phyloP scores from a whole-genome alignment of 164 flowering plant species.

The Nymphaea colorata region DNA sequence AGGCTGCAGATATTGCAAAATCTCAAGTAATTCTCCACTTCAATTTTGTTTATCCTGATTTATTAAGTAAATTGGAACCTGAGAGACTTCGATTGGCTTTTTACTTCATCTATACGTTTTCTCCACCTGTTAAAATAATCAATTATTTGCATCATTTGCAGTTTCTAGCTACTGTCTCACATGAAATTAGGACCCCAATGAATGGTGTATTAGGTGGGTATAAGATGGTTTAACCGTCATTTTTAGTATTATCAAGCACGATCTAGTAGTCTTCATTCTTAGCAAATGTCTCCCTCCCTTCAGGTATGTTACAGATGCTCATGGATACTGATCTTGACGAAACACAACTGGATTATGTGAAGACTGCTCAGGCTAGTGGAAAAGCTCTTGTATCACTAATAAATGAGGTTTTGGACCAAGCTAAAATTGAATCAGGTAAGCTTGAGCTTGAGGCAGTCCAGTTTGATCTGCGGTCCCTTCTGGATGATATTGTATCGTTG shows the following conservation, averaged over 20 bases:
- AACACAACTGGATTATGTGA: constrained; percentile 84
- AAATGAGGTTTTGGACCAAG: constrained; percentile 91
- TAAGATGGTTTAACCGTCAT: too few relatives aligned
- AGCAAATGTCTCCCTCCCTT: constrained; percentile 1
- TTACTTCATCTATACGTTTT: not conserved
- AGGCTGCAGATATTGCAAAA: constrained; percentile 90
- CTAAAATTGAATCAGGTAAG: constrained; percentile 91
- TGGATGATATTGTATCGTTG: constrained; percentile 87
- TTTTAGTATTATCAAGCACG: not conserved
- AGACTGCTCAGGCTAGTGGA: constrained; percentile 91
- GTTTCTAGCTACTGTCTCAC: constrained; percentile 98
- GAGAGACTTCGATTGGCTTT: too few relatives aligned
- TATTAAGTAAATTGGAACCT: too few relatives aligned
- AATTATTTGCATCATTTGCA: constrained; percentile 13
- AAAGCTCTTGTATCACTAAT: constrained; percentile 82
- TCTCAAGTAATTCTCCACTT: constrained; percentile 31
- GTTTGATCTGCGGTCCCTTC: constrained; percentile 64
- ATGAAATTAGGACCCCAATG: constrained; percentile 99
- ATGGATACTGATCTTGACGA: constrained; percentile 86
- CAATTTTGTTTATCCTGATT: too few relatives aligned
- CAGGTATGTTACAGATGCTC: constrained; percentile 96
- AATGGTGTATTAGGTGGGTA: constrained; percentile 88
- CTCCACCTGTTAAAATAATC: not conserved
- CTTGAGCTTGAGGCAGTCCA: constrained; percentile 85
- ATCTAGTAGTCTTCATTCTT: too few relatives aligned